These are phyloP conservation scores for Gossypium arboreum DNA, from an alignment of 345 rosid species.

Conservation along the genomic window DNA sequence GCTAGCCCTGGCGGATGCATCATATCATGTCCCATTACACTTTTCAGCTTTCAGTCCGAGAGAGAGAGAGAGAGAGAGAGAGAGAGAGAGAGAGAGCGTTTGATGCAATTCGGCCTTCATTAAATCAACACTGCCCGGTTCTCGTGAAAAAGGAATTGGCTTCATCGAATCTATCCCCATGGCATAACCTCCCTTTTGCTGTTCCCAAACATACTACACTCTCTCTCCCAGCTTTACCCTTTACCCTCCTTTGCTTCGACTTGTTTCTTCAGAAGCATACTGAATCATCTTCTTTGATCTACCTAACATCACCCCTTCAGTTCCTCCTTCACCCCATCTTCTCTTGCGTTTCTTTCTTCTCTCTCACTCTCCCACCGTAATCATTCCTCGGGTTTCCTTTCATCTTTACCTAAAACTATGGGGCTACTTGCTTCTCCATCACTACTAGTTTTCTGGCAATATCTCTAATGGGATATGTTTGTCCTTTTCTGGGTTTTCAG, in stretches of 20 bases:
- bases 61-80: conserved; percentile 11
- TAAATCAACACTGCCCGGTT: conserved; percentile 51
- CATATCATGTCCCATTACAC: not conserved
- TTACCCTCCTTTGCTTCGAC: not conserved
- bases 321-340: conserved; percentile 31
- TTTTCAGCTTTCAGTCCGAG: not conserved
- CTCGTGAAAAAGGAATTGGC: conserved; percentile 53
- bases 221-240: not conserved
- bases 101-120: conserved; percentile 31
- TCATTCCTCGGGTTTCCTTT: conserved; percentile 13
- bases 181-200: conserved; percentile 15
- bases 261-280: conserved; percentile 26
- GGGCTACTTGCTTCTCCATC: conserved; percentile 15
- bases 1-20: not conserved
- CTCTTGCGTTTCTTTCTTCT: conserved; percentile 34
- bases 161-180: conserved; percentile 21
- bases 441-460: conserved; percentile 17
- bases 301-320: conserved; percentile 9
- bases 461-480: conserved; percentile 27
- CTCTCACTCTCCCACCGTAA: conserved; percentile 17
- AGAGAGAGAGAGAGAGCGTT: conserved; percentile 14
- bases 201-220: conserved; percentile 14
- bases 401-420: conserved; percentile 15
- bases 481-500: conserved; percentile 25
- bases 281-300: conserved; percentile 18